Percentiles rank a stretch among this genome's conserved stretches.
Evolutionary conservation across 805 yeast genomes (phyloP).

Genomic region (Diddensiella santjacobensis): DNA sequence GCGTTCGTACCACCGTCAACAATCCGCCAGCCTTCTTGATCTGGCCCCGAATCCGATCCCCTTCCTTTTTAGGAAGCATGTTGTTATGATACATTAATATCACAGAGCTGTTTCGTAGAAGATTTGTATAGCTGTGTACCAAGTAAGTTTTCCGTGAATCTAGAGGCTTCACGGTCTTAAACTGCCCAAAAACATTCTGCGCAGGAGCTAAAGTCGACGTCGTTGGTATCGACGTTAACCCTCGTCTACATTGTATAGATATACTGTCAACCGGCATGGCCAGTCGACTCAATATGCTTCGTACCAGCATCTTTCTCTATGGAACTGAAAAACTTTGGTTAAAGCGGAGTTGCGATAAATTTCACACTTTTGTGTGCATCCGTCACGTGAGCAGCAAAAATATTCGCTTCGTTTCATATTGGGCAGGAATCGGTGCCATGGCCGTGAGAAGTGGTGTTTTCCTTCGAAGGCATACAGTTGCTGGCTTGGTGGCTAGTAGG

Average conservation of each 20-base stretch:
- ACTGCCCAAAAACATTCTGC: too few relatives aligned
- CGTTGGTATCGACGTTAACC: too few relatives aligned
- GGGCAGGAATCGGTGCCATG: too few relatives aligned
- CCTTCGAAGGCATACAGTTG: not conserved
- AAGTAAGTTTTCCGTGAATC: conserved; percentile 82
- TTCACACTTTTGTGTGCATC: too few relatives aligned
- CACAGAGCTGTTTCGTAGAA: conserved; percentile 65
- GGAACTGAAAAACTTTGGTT: not conserved
- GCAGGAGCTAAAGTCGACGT: too few relatives aligned
- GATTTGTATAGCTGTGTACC: conserved; percentile 70
- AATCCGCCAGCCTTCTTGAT: conserved; percentile 64
- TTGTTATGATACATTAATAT: conserved; percentile 81
- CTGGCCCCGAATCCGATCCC: conserved; percentile 57
- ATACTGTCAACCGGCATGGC: too few relatives aligned
- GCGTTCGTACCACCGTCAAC: conserved; percentile 63
- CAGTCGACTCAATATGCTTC: not conserved
- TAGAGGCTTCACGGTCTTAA: conserved; percentile 5
- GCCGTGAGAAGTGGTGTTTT: not conserved
- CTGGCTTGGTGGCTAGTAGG: not conserved
- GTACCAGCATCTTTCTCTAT: not conserved
- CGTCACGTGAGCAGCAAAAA: too few relatives aligned
- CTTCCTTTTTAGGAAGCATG: conserved; percentile 68
- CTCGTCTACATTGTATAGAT: too few relatives aligned
- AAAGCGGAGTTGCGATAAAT: too few relatives aligned
- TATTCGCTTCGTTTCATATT: too few relatives aligned